Evolutionary conservation across 371 early-diverging fungal genomes (phyloP), one percentile per base, ranked within the genome.

Genomic region (Actinomortierella wolfii): DNA sequence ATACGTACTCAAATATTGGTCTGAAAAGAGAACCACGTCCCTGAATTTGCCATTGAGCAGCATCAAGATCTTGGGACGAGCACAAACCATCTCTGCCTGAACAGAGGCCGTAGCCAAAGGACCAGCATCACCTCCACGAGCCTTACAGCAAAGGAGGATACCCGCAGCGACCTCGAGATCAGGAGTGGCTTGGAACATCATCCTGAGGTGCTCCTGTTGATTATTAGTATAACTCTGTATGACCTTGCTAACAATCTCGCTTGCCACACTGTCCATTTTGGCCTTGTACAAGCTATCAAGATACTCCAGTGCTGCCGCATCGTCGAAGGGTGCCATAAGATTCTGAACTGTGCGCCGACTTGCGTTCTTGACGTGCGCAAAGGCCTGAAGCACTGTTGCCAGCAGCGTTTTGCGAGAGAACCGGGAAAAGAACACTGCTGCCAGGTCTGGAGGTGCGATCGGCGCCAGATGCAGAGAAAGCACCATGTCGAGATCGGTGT

Each of bases 311-410:
- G 76, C 64, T 14, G 71, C 65, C 1, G 54, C 55, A 1, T 69
- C 54, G 4, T 67, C 67, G 56, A 61, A 60, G 14, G 55, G 78
- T 13, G 62, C 71, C 78, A 61, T 69, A 7, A 53, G 43, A 51
- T 59, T 74, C 54, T 58, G 50, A 5, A 61, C 62, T 2, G 66
- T 53, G 9, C 79, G 75, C 9, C 79, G 64, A 24, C 56, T 64
- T 5, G 69, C 50, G 45, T 79, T 79, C 63, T 65, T 69, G 42
- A 65, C 64, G 52, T 79, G 79, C 13, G 67, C 63, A 45, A 45
- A 79, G 0, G 76, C 58, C 45, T 79, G 79, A 20, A 75, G 43
- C 41, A 79, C 20, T 13, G 77, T 69, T 18, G 79, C 78, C 21
- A 78, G 47, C 23, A 43, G 26, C 1, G 56, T 44, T 59, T 78